These are phyloP conservation scores for Leptographium wingfieldii DNA, from an alignment of 2,329 filamentous ascomycete genomes.

Conservation along the genomic window DNA sequence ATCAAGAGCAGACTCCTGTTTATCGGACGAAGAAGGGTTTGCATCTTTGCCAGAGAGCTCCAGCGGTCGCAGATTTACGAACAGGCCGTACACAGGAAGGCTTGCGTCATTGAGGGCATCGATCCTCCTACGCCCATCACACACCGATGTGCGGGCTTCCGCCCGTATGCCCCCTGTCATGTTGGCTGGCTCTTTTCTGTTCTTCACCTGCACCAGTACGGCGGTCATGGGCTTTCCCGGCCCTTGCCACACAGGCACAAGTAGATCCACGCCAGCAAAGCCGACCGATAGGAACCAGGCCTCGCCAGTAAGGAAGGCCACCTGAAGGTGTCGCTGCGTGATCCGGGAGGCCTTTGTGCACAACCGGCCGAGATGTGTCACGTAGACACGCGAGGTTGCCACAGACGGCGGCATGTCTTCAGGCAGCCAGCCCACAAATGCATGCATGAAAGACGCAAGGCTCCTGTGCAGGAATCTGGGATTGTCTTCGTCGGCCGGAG, in stretches of 20 bases:
- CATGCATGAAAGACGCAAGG: neutral
- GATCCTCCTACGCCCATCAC: too few relatives aligned
- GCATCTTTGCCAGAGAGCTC: too few relatives aligned
- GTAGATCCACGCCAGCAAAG: neutral
- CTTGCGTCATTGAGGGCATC: too few relatives aligned
- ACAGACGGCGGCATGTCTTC: too few relatives aligned
- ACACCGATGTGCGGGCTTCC: too few relatives aligned
- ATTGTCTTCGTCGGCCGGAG: neutral
- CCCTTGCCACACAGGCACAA: slow-evolving; percentile 2
- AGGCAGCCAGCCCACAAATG: neutral
- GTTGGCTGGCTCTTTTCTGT: too few relatives aligned
- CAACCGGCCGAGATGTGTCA: slow-evolving; percentile 1
- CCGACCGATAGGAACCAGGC: neutral
- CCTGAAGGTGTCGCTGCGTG: neutral
- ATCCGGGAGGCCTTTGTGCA: neutral
- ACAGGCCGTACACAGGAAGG: too few relatives aligned
- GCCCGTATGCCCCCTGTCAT: too few relatives aligned
- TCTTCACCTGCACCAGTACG: neutral
- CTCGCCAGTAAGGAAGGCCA: neutral
- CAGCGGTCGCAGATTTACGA: too few relatives aligned
- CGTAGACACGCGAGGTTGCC: neutral
- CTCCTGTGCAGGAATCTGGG: neutral
- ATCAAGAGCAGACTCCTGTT: too few relatives aligned
- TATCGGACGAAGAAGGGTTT: too few relatives aligned
- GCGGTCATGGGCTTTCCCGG: slow-evolving; percentile 1